Evolutionary conservation across 78 protist genomes (phyloP).

Genomic region (Kipferlia bialata): DNA sequence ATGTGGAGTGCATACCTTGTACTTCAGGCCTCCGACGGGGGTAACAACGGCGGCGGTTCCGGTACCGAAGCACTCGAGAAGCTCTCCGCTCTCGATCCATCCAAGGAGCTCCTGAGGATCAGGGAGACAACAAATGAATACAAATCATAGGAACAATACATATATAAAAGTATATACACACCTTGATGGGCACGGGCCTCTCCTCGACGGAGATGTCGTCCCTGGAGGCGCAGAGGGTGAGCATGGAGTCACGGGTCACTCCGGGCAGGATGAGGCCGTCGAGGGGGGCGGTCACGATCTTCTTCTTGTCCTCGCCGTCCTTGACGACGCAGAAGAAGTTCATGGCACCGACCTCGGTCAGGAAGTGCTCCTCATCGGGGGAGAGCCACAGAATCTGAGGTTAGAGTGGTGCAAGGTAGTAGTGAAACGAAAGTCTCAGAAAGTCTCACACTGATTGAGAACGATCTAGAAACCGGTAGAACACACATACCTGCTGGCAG

Average conservation of each 20-base stretch:
- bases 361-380: slow-evolving; percentile 40
- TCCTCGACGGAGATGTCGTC: slow-evolving; percentile 68
- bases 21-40: slow-evolving; percentile 61
- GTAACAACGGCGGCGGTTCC: slow-evolving; percentile 92
- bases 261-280: slow-evolving; percentile 89
- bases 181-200: slow-evolving; percentile 57
- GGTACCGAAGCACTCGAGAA: slow-evolving; percentile 79
- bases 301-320: slow-evolving; percentile 45
- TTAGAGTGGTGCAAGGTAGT: too few relatives aligned
- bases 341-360: slow-evolving; percentile 98
- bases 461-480: too few relatives aligned
- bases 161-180: too few relatives aligned
- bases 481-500: too few relatives aligned
- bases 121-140: too few relatives aligned
- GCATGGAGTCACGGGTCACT: slow-evolving; percentile 84
- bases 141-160: too few relatives aligned
- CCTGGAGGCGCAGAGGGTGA: slow-evolving; percentile 45
- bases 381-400: slow-evolving; percentile 91
- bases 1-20: too few relatives aligned
- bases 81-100: neutral
- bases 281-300: slow-evolving; percentile 51
- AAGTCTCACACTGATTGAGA: too few relatives aligned
- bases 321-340: slow-evolving; percentile 72
- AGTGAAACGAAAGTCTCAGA: too few relatives aligned
- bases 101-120: neutral